phyloP scores from a whole-genome alignment of 106 monocot genomes.

The Phalaenopsis aphrodite region DNA sequence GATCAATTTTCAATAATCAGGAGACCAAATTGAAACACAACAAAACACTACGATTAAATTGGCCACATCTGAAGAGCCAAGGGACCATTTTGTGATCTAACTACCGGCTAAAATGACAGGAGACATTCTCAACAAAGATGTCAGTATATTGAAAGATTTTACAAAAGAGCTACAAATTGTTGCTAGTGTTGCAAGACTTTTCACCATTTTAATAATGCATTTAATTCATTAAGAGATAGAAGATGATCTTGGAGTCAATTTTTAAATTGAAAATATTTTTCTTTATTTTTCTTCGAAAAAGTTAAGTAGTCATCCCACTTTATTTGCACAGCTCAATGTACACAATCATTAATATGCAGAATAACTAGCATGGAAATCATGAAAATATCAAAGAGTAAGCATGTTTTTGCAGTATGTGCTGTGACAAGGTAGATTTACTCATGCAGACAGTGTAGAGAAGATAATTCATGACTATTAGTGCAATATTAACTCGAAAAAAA shows the following conservation, averaged over 20 bases:
- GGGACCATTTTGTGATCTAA: too few species aligned
- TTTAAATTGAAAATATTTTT: not conserved
- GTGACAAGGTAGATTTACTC: too few species aligned
- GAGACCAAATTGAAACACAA: too few species aligned
- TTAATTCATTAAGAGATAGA: not conserved
- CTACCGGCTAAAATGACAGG: not conserved
- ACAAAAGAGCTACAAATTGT: not conserved
- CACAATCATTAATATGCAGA: not conserved
- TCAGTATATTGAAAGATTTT: not conserved
- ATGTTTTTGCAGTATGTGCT: not conserved
- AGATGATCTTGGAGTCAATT: not conserved
- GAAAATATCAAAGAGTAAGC: not conserved
- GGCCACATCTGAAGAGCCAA: too few species aligned
- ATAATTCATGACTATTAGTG: too few species aligned
- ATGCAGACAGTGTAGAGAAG: too few species aligned
- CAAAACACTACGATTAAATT: too few species aligned
- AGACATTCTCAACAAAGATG: not conserved
- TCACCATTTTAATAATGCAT: not conserved
- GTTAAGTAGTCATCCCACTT: not conserved
- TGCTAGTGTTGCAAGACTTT: not conserved
- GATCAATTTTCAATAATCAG: too few species aligned
- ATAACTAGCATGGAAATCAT: not conserved
- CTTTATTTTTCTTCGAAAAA: not conserved
- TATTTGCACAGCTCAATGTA: not conserved
- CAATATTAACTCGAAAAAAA: too few species aligned